Conservation (phyloP, 495 filamentous ascomycete genomes). For the Cercophora sp. region DNA sequence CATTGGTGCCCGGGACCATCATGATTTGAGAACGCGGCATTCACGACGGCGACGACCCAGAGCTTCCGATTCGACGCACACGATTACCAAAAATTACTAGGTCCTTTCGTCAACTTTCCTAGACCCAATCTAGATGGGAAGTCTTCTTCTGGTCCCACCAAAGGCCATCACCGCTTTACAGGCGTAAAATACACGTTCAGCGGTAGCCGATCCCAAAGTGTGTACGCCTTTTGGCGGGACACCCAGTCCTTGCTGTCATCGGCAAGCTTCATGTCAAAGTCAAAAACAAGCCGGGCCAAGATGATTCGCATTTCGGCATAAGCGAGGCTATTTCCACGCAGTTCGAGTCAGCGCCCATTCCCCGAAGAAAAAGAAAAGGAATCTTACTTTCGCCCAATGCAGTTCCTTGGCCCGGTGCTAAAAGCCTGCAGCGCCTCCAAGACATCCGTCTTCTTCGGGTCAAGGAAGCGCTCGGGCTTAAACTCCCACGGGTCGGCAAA, state of each 20-base stretch:
- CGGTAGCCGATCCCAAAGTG: slow-evolving; percentile 36
- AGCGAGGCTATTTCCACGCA: slow-evolving; percentile 29
- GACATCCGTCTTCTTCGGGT: slow-evolving; percentile 23
- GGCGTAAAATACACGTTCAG: slow-evolving; percentile 26
- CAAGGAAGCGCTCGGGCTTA: slow-evolving; percentile 31
- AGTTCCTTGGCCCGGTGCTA: slow-evolving; percentile 34
- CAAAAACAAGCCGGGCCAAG: slow-evolving; percentile 35
- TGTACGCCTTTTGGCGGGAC: slow-evolving; percentile 23
- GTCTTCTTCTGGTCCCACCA: too few relatives aligned
- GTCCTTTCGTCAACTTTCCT: too few relatives aligned
- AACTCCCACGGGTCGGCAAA: slow-evolving; percentile 34
- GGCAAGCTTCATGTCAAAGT: slow-evolving; percentile 33
- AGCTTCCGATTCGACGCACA: too few relatives aligned
- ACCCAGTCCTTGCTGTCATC: slow-evolving; percentile 29
- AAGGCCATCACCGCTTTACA: too few relatives aligned
- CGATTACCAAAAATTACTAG: too few relatives aligned
- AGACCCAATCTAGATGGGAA: too few relatives aligned
- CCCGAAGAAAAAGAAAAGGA: not conserved
- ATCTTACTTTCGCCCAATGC: slow-evolving; percentile 38
- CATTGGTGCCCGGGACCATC: too few relatives aligned
- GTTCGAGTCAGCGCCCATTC: not conserved
- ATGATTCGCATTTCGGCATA: slow-evolving; percentile 40
- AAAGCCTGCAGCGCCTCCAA: slow-evolving; percentile 37
- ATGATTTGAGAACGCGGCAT: too few relatives aligned
- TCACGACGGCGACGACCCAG: too few relatives aligned